Percentiles rank a stretch among this genome's conserved stretches.
Conservation (phyloP, 1,139 yeast genomes). For the Scheffersomyces segobiensis region DNA sequence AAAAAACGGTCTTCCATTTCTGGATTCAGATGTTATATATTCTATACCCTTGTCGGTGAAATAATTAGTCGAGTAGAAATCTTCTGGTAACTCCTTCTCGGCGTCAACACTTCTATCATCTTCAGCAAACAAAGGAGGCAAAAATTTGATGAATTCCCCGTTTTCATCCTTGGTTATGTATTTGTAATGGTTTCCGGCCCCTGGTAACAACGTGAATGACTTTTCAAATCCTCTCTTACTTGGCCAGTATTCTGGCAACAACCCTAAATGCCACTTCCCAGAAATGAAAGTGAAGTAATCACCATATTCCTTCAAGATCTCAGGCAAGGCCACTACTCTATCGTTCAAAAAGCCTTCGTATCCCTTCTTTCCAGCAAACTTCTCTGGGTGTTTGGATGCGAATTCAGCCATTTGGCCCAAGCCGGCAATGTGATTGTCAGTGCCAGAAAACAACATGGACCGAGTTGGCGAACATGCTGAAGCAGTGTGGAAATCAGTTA, state of each 20-base stretch:
- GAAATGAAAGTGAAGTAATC: constrained; percentile 48
- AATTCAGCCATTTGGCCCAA: constrained; percentile 61
- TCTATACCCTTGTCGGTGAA: constrained; percentile 47
- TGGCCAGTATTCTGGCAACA: constrained; percentile 52
- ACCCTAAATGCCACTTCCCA: constrained; percentile 63
- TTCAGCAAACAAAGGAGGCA: constrained; percentile 38
- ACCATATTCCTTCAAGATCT: constrained; percentile 49
- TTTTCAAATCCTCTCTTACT: constrained; percentile 51
- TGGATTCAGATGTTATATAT: constrained; percentile 25
- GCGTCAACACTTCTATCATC: constrained; percentile 37
- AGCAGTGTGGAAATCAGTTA: constrained; percentile 64
- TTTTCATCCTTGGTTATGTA: constrained; percentile 39
- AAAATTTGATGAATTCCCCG: constrained; percentile 23
- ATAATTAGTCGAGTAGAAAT: constrained; percentile 46
- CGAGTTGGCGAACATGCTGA: constrained; percentile 68
- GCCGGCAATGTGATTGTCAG: constrained; percentile 64
- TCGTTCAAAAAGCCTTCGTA: constrained; percentile 58
- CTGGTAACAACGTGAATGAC: constrained; percentile 53
- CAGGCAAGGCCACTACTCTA: constrained; percentile 54
- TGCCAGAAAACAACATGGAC: constrained; percentile 61
- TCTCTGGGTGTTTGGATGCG: constrained; percentile 34
- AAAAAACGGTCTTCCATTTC: constrained; percentile 49
- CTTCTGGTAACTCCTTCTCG: constrained; percentile 39
- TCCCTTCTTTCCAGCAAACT: constrained; percentile 49
- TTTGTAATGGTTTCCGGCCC: constrained; percentile 60